phyloP scores from a whole-genome alignment of 2,329 filamentous ascomycete species.

The Microsporum canis region DNA sequence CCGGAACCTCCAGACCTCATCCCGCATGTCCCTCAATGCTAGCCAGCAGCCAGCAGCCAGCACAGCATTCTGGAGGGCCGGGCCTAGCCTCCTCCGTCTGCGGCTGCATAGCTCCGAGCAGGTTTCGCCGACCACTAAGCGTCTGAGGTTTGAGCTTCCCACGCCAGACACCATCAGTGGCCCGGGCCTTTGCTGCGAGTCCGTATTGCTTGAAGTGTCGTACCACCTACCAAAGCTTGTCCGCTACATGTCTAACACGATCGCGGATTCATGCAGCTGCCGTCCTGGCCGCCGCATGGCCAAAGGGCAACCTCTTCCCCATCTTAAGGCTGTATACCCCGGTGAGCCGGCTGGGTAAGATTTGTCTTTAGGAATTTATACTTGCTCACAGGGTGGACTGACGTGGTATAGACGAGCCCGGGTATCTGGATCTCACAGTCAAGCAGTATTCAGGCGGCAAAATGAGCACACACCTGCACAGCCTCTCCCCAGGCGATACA shows the following conservation, averaged over 20 bases:
- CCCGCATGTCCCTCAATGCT: neutral
- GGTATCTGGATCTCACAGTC: conserved; percentile 52
- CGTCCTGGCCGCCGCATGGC: conserved; percentile 50
- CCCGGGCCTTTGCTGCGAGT: neutral
- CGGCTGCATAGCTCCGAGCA: neutral
- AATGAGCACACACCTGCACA: conserved; percentile 55
- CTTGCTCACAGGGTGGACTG: conserved; percentile 3
- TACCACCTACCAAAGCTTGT: too few relatives aligned
- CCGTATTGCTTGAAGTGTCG: neutral
- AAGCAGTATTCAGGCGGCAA: conserved; percentile 58
- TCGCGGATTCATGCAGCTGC: neutral
- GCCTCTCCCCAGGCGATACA: conserved; percentile 49
- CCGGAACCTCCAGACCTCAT: neutral
- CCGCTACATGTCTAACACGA: neutral
- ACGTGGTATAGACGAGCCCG: conserved; percentile 39
- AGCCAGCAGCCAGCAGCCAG: neutral
- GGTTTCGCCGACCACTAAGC: neutral
- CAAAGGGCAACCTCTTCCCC: conserved; percentile 47
- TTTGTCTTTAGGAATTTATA: neutral
- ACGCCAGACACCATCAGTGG: neutral
- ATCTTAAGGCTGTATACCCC: conserved; percentile 57
- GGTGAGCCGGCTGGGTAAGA: conserved; percentile 42
- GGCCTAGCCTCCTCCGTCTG: neutral
- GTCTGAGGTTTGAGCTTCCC: neutral
- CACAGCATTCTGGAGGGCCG: neutral